Evolutionary conservation across 2,329 filamentous ascomycete genomes (phyloP), one percentile per base, ranked within the genome.

Genomic region (Monilinia vaccinii-corymbosi): DNA sequence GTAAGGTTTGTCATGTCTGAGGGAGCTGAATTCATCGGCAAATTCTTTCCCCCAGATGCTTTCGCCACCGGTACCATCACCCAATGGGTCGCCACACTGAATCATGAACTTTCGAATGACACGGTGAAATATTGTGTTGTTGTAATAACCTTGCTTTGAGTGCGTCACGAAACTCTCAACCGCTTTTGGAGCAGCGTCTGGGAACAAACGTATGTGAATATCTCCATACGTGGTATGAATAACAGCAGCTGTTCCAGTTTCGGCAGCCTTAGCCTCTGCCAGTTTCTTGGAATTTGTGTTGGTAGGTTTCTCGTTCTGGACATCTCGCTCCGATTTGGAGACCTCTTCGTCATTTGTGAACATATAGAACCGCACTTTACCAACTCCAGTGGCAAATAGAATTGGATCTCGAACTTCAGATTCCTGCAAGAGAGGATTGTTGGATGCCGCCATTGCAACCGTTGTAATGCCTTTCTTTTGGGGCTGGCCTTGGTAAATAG

Each of bases 31-130:
- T 73, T 99, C 94, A 71, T 99, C 94, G 69, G 88, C 89, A 69
- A 96, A 96, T 67, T 94, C 88, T 46, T 79, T 85, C n/a, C 90
- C 90, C 91, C 91, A 96, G 69, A 96, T 96, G 66, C 86, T 91
- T 73, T 95, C 90, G 42, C 91, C 91, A 48, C 91, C 91, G 0
- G 91, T 96, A 4, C 91, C 91, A 69, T 96, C 91, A 11, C 91
- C 91, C 1, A 94, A 75, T 0, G 91, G 91, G 71, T 96, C 91
- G 55, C 91, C 91, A 58, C 81, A 77, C 71, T 91, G 91, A 62
- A 99, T 96, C 95, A 99, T 99, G 76, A 99, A 99, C 71, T 97
- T 97, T 63, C 89, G 85, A 68, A 99, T 99, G 8, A 99, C 88
- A 38, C 94, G 87, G 74, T 99, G 94, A 79, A 99, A 99, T 67